Conservation (phyloP, 257 asterid species). For the Ilex aquifolium region DNA sequence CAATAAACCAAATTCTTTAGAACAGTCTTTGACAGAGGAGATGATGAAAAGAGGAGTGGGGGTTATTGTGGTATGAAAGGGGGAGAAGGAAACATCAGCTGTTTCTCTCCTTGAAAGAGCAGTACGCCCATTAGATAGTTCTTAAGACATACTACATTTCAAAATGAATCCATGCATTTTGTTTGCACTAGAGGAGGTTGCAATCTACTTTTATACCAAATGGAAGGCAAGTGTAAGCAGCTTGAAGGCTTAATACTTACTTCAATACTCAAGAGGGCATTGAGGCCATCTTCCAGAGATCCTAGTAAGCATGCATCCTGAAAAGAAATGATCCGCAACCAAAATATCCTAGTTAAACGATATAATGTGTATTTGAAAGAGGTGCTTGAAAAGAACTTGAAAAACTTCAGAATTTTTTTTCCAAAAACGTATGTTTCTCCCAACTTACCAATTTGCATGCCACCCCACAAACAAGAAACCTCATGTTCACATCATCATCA, state of each 20-base stretch:
- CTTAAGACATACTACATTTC: no score
- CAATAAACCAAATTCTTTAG: no score
- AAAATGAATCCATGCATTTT: no score
- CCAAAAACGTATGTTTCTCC: not conserved
- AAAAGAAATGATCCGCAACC: constrained; percentile 8
- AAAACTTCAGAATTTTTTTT: not conserved
- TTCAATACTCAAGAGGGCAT: constrained; percentile 80
- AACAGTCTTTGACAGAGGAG: no score
- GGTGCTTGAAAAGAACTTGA: not conserved
- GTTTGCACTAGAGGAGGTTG: no score
- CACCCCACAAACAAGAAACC: constrained; percentile 84
- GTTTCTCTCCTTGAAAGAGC: no score
- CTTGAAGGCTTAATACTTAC: constrained; percentile 34
- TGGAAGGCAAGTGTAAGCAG: no score
- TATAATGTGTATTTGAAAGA: not conserved
- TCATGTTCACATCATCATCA: constrained; percentile 69
- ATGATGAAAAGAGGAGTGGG: no score
- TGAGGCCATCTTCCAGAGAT: constrained; percentile 81
- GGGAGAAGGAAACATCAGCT: no score
- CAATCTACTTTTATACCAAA: no score
- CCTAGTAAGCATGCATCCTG: constrained; percentile 67
- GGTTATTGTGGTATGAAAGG: no score
- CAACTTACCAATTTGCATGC: constrained; percentile 61
- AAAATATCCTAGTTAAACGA: constrained; percentile 5
- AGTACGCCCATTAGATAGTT: no score